These are phyloP conservation scores for Boechera divaricarpa DNA, from an alignment of 345 rosid genomes.

Conservation along the genomic window DNA sequence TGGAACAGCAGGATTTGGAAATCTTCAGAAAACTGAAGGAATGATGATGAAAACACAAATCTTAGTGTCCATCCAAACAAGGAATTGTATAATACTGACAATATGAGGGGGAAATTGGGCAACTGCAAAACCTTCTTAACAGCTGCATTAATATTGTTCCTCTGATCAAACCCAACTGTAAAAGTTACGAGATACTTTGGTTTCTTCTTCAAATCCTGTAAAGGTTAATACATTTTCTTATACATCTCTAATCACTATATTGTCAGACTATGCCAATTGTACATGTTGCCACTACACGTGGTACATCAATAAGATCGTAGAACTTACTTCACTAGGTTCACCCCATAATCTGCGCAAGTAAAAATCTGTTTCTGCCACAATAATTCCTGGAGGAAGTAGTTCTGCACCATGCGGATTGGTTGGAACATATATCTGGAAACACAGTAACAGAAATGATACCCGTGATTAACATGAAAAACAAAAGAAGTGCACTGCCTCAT, in stretches of 20 bases:
- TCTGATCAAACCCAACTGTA: conserved; percentile 84
- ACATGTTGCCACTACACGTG: not conserved
- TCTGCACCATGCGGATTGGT: conserved; percentile 97
- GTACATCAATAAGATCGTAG: not conserved
- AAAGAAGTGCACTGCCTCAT: conserved; percentile 3
- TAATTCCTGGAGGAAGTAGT: conserved; percentile 84
- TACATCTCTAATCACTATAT: not conserved
- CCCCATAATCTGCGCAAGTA: conserved; percentile 95
- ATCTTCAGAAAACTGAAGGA: conserved; percentile 79
- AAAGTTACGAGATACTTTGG: conserved; percentile 85
- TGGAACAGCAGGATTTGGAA: conserved; percentile 89
- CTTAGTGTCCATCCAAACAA: conserved; percentile 37
- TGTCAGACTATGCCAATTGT: conserved; percentile 1
- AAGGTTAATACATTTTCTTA: conserved; percentile 24
- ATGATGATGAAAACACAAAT: conserved; percentile 36
- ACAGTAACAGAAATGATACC: conserved; percentile 10
- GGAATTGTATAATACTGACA: not conserved
- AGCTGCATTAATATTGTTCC: conserved; percentile 66
- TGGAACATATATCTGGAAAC: conserved; percentile 72
- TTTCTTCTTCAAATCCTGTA: conserved; percentile 81
- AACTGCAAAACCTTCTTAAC: conserved; percentile 70
- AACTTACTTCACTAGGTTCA: conserved; percentile 85
- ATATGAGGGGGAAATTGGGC: not conserved
- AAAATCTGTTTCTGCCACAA: conserved; percentile 79
- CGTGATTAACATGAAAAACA: conserved; percentile 16